phyloP scores from a whole-genome alignment of 768 basidiomycete species.

The Dentipellis fragilis region DNA sequence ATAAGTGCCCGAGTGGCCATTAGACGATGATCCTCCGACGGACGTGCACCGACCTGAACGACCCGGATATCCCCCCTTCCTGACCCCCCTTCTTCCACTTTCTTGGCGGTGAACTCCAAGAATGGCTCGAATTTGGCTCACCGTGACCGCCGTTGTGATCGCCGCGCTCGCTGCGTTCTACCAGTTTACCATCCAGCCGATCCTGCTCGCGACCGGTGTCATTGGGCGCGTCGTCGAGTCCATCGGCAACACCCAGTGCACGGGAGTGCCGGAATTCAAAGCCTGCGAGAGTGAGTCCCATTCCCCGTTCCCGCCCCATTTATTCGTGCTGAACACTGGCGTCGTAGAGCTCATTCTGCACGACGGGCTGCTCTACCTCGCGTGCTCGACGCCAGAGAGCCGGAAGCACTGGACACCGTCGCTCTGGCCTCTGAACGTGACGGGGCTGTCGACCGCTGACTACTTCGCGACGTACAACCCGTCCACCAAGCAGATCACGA shows the following conservation, averaged over 20 bases:
- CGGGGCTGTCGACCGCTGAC: constrained; percentile 34
- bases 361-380: constrained; percentile 49
- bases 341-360: constrained; percentile 48
- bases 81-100: no score
- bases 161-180: constrained; percentile 36
- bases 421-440: constrained; percentile 21
- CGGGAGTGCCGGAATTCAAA: constrained; percentile 37
- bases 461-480: constrained; percentile 56
- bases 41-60: no score
- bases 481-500: constrained; percentile 31
- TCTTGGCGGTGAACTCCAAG: not conserved
- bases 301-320: no score
- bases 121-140: not conserved
- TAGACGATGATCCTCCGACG: no score
- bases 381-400: constrained; percentile 43
- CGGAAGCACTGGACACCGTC: constrained; percentile 46
- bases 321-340: no score
- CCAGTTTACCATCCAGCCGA: constrained; percentile 36
- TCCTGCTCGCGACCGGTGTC: constrained; percentile 32
- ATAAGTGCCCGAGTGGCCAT: no score
- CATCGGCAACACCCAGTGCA: constrained; percentile 41
- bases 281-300: constrained; percentile 56
- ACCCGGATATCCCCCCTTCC: no score
- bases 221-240: constrained; percentile 32
- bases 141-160: constrained; percentile 5